A percentile compares a stretch with the other conserved stretches of the same genome.
These are phyloP conservation scores for Leccinellum rugosiceps DNA, from an alignment of 768 basidiomycete genomes.

Conservation along the genomic window DNA sequence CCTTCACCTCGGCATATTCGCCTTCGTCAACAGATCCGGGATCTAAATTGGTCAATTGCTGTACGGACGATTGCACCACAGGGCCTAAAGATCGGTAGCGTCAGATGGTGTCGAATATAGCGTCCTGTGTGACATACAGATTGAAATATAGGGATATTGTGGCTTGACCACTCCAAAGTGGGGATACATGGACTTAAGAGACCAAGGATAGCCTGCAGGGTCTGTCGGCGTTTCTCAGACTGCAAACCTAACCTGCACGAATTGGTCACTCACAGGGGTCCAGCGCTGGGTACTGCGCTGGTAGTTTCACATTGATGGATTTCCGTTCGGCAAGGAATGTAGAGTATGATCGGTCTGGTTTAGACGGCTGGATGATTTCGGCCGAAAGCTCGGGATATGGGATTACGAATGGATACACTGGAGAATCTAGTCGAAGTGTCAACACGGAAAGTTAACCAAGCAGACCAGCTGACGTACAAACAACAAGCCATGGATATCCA, in stretches of 20 bases:
- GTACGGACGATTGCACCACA: slow-evolving; percentile 15
- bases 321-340: not conserved
- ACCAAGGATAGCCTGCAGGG: slow-evolving; percentile 28
- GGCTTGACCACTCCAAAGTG: not conserved
- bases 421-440: slow-evolving; percentile 14
- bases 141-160: slow-evolving; percentile 21
- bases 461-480: slow-evolving; percentile 31
- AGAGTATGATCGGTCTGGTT: not conserved
- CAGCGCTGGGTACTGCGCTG: slow-evolving; percentile 23
- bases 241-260: not conserved
- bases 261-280: slow-evolving; percentile 32
- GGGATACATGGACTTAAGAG: slow-evolving; percentile 25
- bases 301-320: slow-evolving; percentile 13
- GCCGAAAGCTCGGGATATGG: slow-evolving; percentile 11
- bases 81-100: slow-evolving; percentile 3
- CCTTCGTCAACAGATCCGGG: slow-evolving; percentile 9
- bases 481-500: slow-evolving; percentile 36
- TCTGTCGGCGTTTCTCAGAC: slow-evolving; percentile 6
- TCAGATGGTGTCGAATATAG: not conserved
- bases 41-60: slow-evolving; percentile 2
- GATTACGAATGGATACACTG: slow-evolving; percentile 21
- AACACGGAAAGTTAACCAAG: not conserved
- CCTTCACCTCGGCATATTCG: slow-evolving; percentile 8
- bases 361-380: slow-evolving; percentile 3
- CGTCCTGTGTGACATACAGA: slow-evolving; percentile 20